Conservation (phyloP, 768 basidiomycete genomes). For the Podaxis pistillaris region DNA sequence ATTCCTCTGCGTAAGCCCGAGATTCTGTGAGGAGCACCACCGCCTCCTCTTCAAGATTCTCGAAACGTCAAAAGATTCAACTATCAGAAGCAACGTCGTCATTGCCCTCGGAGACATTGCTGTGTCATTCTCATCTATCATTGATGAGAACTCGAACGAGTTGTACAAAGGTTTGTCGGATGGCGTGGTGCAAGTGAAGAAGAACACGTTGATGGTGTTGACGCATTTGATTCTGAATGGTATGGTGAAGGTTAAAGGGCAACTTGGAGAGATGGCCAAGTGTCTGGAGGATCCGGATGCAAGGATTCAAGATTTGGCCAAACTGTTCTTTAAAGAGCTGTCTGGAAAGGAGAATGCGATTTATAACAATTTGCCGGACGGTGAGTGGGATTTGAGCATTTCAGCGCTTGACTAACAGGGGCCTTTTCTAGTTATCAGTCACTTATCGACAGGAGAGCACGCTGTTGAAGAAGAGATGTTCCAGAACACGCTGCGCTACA, state of each 20-base stretch:
- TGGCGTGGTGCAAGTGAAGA: conserved; percentile 86
- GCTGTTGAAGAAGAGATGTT: conserved; percentile 92
- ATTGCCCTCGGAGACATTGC: conserved; percentile 98
- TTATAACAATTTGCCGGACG: conserved; percentile 97
- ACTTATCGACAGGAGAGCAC: conserved; percentile 86
- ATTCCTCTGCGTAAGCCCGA: conserved; percentile 92
- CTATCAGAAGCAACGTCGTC: conserved; percentile 93
- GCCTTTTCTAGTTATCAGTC: conserved; percentile 75
- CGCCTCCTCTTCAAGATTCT: conserved; percentile 90
- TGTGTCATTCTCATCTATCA: conserved; percentile 94
- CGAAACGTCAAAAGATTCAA: conserved; percentile 86
- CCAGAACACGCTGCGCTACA: conserved; percentile 90
- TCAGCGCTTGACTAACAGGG: conserved; percentile 7
- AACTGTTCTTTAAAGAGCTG: conserved; percentile 94
- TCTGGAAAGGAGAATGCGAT: conserved; percentile 98
- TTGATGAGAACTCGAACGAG: conserved; percentile 96
- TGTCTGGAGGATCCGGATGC: conserved; percentile 90
- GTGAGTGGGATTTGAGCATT: conserved; percentile 36
- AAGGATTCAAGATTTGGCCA: conserved; percentile 91
- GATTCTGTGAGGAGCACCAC: conserved; percentile 91
- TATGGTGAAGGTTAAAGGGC: conserved; percentile 99
- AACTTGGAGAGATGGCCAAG: conserved; percentile 99
- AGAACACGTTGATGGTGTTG: conserved; percentile 98
- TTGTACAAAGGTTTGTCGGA: conserved; percentile 94
- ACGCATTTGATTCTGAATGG: conserved; percentile 96